Percentiles rank a stretch among this genome's conserved stretches.
phyloP scores from a whole-genome alignment of 2,329 filamentous ascomycete genomes.

The Stachybotrys echinatus region DNA sequence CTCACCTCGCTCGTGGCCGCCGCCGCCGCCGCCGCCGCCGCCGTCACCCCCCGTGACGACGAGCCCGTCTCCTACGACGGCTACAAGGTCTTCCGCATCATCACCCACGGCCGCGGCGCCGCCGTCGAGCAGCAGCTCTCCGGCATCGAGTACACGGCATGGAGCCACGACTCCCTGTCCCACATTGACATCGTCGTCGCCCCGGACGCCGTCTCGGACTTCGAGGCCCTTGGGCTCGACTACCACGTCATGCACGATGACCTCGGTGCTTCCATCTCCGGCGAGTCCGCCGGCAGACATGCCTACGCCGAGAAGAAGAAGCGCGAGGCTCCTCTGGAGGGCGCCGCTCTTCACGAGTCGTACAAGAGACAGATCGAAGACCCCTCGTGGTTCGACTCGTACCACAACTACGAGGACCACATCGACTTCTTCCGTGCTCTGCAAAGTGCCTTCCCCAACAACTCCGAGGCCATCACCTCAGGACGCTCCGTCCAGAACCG shows the following conservation, averaged over 20 bases:
- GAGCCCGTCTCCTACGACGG: constrained; percentile 21
- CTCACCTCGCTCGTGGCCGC: constrained; percentile 10
- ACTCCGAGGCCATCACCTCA: constrained; percentile 39
- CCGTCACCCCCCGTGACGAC: not conserved
- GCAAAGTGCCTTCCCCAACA: constrained; percentile 32
- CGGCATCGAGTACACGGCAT: constrained; percentile 13
- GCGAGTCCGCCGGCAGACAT: constrained; percentile 15
- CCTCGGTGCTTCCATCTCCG: constrained; percentile 20
- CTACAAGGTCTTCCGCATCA: constrained; percentile 36
- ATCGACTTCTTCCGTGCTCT: constrained; percentile 38
- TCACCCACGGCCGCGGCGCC: constrained; percentile 33
- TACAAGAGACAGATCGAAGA: constrained; percentile 19
- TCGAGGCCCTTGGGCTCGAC: constrained; percentile 23
- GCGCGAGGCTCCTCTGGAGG: not conserved
- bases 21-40: constrained; percentile 8
- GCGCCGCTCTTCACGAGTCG: not conserved
- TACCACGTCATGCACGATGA: constrained; percentile 22
- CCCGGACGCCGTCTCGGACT: constrained; percentile 19
- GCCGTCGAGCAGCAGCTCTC: constrained; percentile 26
- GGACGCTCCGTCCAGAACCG: constrained; percentile 40
- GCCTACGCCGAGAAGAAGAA: constrained; percentile 9
- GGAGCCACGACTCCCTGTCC: constrained; percentile 10
- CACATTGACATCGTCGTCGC: constrained; percentile 25
- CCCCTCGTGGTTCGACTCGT: constrained; percentile 41
- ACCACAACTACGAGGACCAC: constrained; percentile 47